Percentiles rank a stretch among this genome's conserved stretches.
phyloP scores from a whole-genome alignment of 805 yeast genomes.

The Priceomyces melissophilus region DNA sequence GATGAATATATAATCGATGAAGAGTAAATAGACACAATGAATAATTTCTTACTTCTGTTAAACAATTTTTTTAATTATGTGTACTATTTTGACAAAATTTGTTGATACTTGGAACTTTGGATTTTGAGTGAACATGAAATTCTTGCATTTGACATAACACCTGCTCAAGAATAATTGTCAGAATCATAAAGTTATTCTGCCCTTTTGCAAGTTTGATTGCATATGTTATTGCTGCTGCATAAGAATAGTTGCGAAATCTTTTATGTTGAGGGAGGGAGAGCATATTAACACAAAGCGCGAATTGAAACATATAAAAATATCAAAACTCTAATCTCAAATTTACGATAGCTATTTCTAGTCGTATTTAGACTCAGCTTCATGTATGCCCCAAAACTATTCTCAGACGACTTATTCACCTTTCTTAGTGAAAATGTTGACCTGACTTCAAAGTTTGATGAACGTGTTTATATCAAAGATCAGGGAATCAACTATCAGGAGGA shows the following conservation, averaged over 20 bases:
- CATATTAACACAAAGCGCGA: neutral
- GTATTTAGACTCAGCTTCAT: constrained; percentile 16
- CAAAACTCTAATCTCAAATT: too few species aligned
- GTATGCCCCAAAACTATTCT: constrained; percentile 48
- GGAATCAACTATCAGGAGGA: constrained; percentile 13
- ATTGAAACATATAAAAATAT: neutral
- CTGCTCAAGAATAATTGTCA: too few species aligned
- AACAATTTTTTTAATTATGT: too few species aligned
- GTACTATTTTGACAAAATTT: too few species aligned
- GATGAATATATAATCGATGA: constrained; percentile 49
- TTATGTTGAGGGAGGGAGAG: neutral
- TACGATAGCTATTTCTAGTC: too few species aligned
- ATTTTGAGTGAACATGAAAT: too few species aligned
- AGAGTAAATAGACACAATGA: constrained; percentile 10
- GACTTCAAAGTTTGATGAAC: neutral
- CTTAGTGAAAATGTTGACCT: constrained; percentile 26
- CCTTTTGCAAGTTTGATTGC: too few species aligned
- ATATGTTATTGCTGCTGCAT: neutral
- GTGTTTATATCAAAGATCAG: constrained; percentile 4
- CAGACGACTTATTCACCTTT: constrained; percentile 43
- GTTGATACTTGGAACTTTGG: too few species aligned
- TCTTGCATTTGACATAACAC: too few species aligned
- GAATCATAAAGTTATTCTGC: too few species aligned
- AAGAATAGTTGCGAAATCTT: neutral
- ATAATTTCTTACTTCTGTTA: too few species aligned